Conservation (phyloP, 148 eudicot species). For the Diospyros kaki region DNA sequence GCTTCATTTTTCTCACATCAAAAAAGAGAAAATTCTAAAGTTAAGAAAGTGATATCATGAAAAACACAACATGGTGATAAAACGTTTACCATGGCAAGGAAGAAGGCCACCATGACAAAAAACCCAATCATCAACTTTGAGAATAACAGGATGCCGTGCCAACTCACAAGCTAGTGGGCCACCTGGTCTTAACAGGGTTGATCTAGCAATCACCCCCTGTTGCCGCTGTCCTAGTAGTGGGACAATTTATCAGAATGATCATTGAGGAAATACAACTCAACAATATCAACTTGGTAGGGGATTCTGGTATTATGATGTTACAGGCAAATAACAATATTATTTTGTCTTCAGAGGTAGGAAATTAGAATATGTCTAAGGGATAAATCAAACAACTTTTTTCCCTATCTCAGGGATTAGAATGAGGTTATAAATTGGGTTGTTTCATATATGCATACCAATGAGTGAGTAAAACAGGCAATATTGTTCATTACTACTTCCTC, state of each 20-base stretch:
- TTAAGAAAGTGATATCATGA: not conserved
- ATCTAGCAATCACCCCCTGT: slow-evolving; percentile 83
- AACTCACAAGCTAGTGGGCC: slow-evolving; percentile 87
- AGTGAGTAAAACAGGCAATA: too few species aligned
- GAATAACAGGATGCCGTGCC: slow-evolving; percentile 83
- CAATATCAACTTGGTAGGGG: not conserved
- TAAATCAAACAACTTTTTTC: too few species aligned
- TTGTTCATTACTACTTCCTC: too few species aligned
- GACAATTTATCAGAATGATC: slow-evolving; percentile 25
- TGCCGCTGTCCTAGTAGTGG: slow-evolving; percentile 93
- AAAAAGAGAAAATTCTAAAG: not conserved
- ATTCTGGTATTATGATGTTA: too few species aligned
- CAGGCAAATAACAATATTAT: too few species aligned
- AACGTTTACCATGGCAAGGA: slow-evolving; percentile 86
- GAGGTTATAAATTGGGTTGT: too few species aligned
- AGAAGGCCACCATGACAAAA: slow-evolving; percentile 99
- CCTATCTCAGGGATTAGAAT: too few species aligned
- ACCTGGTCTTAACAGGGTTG: slow-evolving; percentile 80
- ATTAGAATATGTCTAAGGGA: too few species aligned
- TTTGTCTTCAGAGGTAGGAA: too few species aligned
- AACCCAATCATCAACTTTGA: slow-evolving; percentile 89
- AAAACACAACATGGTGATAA: not conserved
- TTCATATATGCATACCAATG: too few species aligned
- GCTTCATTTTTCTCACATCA: too few species aligned
- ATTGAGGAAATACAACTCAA: not conserved